Evolutionary conservation across 164 flowering plant species (phyloP), one percentile per base, ranked within the genome.

Genomic region (Berberis vulgaris): DNA sequence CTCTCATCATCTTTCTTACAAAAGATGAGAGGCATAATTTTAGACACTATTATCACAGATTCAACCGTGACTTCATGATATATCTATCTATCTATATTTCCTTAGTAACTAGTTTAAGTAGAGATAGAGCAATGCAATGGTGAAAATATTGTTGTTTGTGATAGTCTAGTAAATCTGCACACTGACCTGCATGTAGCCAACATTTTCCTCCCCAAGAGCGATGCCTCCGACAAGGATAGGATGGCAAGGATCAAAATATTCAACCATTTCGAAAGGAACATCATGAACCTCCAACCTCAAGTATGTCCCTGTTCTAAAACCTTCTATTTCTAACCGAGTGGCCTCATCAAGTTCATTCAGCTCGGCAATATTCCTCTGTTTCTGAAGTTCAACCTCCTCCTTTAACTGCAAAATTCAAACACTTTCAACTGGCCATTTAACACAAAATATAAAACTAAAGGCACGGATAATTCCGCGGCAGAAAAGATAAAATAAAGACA

Each of bases 251-350:
- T 94, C 97, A 86, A 91, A 91, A 77, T 86, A 73, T 50, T 94
- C 93, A 69, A 91, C 94, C 99, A 94, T 89, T 78, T 94, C 99
- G 73, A 41, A 91, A 41, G 97, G 96, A 71, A 94, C 91, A 77
- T 80, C 79, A 66, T 78, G 92, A 66, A 94, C 69, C 80, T 87
- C 97, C 80, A 94, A 76, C 67, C 99, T 85, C 58, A 94, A 52
- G 68, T 94, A 94, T 8, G 86, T 86, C 59, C 99, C 99, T 12
- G 97, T 84, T 67, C 82, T 83, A 68, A 81, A 91, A 5, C 99
- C 99, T 77, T 94, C 95, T 38, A 94, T 75, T 72, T 91, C 97
- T 45, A 85, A 3, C 41, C 93, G 81, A 61, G 87, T 81, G 40
- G 71, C 82, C 72, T 94, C 99, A 73, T 91, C 99, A 64, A 94